These are phyloP conservation scores for Boechera retrofracta DNA, from an alignment of 345 rosid genomes.

Conservation along the genomic window DNA sequence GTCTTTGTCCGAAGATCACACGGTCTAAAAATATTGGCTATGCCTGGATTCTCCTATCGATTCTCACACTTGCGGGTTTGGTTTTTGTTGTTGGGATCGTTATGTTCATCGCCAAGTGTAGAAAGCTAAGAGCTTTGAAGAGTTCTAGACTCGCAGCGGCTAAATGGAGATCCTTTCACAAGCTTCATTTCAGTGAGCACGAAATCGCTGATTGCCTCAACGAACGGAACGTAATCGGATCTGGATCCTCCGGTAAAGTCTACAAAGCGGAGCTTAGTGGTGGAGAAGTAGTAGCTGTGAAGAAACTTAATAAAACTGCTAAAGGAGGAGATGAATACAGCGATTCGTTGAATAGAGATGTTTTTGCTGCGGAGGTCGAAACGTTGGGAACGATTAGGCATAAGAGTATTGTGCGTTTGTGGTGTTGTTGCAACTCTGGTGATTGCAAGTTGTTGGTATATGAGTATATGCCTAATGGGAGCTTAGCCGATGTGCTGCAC, in stretches of 20 bases:
- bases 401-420: conserved; percentile 82
- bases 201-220: conserved; percentile 64
- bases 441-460: conserved; percentile 79
- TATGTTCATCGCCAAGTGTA: conserved; percentile 64
- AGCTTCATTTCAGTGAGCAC: conserved; percentile 72
- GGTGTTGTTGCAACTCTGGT: conserved; percentile 74
- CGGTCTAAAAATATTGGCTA: conserved; percentile 48
- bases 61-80: conserved; percentile 58
- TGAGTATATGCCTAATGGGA: conserved; percentile 94
- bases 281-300: conserved; percentile 82
- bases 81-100: conserved; percentile 64
- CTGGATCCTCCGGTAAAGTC: conserved; percentile 86
- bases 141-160: conserved; percentile 41
- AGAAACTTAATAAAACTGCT: conserved; percentile 58
- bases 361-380: conserved; percentile 72
- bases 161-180: conserved; percentile 92
- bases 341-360: conserved; percentile 46
- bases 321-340: conserved; percentile 47
- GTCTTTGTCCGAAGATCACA: conserved; percentile 56
- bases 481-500: conserved; percentile 76
- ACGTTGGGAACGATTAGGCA: conserved; percentile 91
- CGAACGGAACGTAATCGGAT: conserved; percentile 78
- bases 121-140: conserved; percentile 54
- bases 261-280: conserved; percentile 72
- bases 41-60: conserved; percentile 67